Conservation (phyloP, 768 basidiomycete species). For the Lentinula lateritia region DNA sequence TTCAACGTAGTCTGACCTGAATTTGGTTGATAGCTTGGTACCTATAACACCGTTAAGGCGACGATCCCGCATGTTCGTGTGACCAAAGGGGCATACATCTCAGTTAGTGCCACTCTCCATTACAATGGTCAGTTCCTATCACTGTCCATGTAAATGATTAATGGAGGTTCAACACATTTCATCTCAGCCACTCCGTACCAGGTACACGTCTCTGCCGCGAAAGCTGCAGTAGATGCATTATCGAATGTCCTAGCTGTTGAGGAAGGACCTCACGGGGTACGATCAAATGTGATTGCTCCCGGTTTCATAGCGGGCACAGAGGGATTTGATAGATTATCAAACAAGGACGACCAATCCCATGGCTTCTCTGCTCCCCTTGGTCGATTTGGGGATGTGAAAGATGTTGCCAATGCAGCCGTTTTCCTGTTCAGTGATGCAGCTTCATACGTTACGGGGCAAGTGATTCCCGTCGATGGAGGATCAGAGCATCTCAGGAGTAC, state of each 20-base stretch:
- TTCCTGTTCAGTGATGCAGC: constrained; percentile 85
- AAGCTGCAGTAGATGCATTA: constrained; percentile 89
- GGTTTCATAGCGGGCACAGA: constrained; percentile 81
- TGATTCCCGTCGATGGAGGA: constrained; percentile 70
- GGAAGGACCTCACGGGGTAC: constrained; percentile 89
- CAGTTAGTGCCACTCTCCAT: constrained; percentile 87
- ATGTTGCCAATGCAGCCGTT: constrained; percentile 65
- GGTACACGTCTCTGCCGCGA: constrained; percentile 91
- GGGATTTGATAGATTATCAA: constrained; percentile 53
- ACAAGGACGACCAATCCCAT: neutral
- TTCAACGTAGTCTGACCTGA: neutral
- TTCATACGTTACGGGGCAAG: constrained; percentile 68
- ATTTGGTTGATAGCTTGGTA: constrained; percentile 58
- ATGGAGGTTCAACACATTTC: neutral
- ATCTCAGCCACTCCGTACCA: constrained; percentile 74
- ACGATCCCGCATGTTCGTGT: constrained; percentile 45
- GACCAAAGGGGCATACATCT: constrained; percentile 75
- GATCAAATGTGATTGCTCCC: constrained; percentile 85
- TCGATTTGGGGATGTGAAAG: constrained; percentile 51
- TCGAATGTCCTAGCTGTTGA: constrained; percentile 85
- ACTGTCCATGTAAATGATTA: constrained; percentile 4
- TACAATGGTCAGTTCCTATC: constrained; percentile 49
- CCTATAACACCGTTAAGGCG: constrained; percentile 92
- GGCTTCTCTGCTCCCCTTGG: constrained; percentile 33
- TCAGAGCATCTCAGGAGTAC: constrained; percentile 43